These are phyloP conservation scores for Xylaria sp. DNA, from an alignment of 2,329 filamentous ascomycete genomes.

Conservation along the genomic window DNA sequence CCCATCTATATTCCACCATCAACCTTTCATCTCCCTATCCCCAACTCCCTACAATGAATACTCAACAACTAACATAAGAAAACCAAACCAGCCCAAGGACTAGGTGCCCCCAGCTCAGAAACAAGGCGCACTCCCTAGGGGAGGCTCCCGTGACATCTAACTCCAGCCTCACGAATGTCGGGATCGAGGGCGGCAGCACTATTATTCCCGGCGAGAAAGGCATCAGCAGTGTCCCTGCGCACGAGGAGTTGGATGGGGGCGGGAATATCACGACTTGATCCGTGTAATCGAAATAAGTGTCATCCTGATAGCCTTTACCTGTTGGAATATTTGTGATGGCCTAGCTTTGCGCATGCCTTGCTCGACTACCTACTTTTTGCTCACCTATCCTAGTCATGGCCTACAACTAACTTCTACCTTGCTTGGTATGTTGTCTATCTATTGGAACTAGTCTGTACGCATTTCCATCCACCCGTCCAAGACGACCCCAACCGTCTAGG, in stretches of 20 bases:
- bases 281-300: too few species aligned
- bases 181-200: not conserved
- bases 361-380: too few species aligned
- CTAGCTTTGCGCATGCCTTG: not conserved
- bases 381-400: too few species aligned
- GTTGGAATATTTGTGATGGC: too few species aligned
- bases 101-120: conserved; percentile 44
- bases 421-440: too few species aligned
- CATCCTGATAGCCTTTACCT: too few species aligned
- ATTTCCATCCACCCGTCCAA: too few species aligned
- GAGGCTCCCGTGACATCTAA: conserved; percentile 27
- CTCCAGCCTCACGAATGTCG: not conserved
- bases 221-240: not conserved
- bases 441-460: too few species aligned
- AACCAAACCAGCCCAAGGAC: conserved; percentile 38
- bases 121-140: conserved; percentile 40
- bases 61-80: not conserved
- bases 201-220: not conserved
- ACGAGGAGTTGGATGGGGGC: not conserved
- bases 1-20: not conserved
- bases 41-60: not conserved
- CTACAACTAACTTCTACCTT: too few species aligned
- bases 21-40: not conserved
- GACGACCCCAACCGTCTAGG: too few species aligned
- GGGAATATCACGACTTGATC: not conserved